These are phyloP conservation scores for Ophiostoma piceae DNA, from an alignment of 2,329 filamentous ascomycete genomes.

Conservation along the genomic window DNA sequence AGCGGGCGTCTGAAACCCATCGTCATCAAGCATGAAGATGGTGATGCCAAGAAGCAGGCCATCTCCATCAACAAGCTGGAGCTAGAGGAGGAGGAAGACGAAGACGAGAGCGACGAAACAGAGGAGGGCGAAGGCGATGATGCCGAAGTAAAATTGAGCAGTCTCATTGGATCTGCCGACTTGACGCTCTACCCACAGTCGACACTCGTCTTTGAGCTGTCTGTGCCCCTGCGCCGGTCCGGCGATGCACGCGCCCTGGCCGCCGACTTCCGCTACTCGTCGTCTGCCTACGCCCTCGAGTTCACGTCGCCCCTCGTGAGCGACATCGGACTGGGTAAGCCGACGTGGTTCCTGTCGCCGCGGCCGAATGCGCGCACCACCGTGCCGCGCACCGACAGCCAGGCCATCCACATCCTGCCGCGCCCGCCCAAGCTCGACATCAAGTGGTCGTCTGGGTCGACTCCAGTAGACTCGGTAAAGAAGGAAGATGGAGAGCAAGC, in stretches of 20 bases:
- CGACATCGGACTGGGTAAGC: constrained; percentile 30
- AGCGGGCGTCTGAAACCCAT: constrained; percentile 54
- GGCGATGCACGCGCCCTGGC: constrained; percentile 66
- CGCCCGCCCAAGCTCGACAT: constrained; percentile 90
- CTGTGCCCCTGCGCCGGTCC: constrained; percentile 70
- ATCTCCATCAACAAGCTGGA: not conserved
- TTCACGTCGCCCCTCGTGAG: constrained; percentile 55
- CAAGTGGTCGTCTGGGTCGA: constrained; percentile 31
- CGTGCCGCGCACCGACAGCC: constrained; percentile 46
- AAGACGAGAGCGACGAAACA: constrained; percentile 21
- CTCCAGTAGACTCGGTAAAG: not conserved
- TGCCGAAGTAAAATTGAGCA: not conserved
- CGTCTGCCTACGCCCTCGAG: constrained; percentile 60
- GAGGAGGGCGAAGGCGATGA: not conserved
- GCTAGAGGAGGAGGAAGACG: constrained; percentile 22
- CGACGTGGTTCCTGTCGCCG: constrained; percentile 46
- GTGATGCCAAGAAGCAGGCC: not conserved
- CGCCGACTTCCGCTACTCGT: constrained; percentile 58
- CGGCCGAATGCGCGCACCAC: constrained; percentile 41
- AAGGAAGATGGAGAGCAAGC: not conserved
- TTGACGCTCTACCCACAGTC: constrained; percentile 63
- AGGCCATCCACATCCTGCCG: constrained; percentile 67
- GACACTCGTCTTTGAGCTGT: constrained; percentile 65
- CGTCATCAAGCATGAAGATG: constrained; percentile 41
- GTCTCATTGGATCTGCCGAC: constrained; percentile 41